These are phyloP conservation scores for Hermanozyma aechmeae DNA, from an alignment of 805 yeast species.

Conservation along the genomic window DNA sequence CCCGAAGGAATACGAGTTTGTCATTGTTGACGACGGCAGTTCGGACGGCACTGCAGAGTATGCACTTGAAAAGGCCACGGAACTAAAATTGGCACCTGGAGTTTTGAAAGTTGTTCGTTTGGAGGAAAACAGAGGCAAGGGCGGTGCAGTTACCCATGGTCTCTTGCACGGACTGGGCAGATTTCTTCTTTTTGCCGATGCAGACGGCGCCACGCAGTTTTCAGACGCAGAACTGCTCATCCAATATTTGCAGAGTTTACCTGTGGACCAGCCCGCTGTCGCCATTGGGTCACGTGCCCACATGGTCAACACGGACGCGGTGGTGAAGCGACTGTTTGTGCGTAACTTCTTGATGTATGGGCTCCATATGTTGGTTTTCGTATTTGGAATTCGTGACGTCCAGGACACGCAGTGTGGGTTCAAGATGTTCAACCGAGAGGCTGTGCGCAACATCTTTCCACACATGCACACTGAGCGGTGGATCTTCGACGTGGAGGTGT, in stretches of 20 bases:
- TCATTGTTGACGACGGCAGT: conserved; percentile 91
- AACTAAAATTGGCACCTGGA: conserved; percentile 43
- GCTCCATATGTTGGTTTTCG: conserved; percentile 72
- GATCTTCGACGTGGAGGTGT: conserved; percentile 94
- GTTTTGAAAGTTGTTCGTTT: conserved; percentile 64
- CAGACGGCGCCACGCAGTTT: conserved; percentile 92
- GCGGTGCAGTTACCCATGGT: conserved; percentile 94
- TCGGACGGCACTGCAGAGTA: conserved; percentile 66
- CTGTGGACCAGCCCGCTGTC: conserved; percentile 39
- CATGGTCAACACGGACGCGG: conserved; percentile 93
- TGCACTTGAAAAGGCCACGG: conserved; percentile 54
- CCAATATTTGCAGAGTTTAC: conserved; percentile 24
- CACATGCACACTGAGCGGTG: conserved; percentile 94
- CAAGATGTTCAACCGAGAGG: conserved; percentile 72
- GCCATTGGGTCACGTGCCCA: conserved; percentile 95
- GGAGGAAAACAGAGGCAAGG: conserved; percentile 76
- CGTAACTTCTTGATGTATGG: conserved; percentile 92
- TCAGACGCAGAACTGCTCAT: conserved; percentile 52
- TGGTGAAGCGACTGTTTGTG: conserved; percentile 83
- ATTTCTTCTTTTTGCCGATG: conserved; percentile 84
- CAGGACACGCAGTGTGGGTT: conserved; percentile 98
- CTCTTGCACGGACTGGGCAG: conserved; percentile 65
- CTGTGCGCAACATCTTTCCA: conserved; percentile 66
- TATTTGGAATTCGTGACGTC: conserved; percentile 81
- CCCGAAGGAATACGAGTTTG: conserved; percentile 51